Base-by-base conservation (phyloP, 805 yeast genomes). In the Debaryomyces prosopidis region DNA sequence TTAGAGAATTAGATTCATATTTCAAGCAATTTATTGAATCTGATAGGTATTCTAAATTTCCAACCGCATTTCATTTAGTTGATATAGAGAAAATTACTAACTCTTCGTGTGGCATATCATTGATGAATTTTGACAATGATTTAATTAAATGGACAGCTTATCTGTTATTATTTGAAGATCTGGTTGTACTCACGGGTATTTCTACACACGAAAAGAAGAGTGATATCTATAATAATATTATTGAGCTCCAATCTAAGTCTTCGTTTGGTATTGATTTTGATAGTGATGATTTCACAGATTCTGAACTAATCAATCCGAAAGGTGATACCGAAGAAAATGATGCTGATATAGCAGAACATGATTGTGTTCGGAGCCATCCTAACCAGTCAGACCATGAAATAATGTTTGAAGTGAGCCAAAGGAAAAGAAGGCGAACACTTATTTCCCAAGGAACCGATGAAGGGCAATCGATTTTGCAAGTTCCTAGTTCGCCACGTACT, bases 31-130 rank as follows among this genome's bases (percentile, higher is more conserved):
- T 17, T n/a, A 4, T 34, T 18, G 37, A 34, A 19, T 15, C 19
- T 34, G 23, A 34, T 17, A 34, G 15, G 16, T 5, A n/a, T 12
- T 26, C 23, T 2, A 31, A 43, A 2, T 54, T 58, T 27, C 69
- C 69, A 3, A 66, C 74, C 0, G 32, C 55, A 1, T 68, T 62
- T 42, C 60, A 62, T 19, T 41, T 59, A 20, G 59, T 68, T 2
- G 66, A 62, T 33, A 39, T 48, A 17, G 66, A 66, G 16, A 48
- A 52, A 36, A 41, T 35, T n/a, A 9, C 26, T n/a, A 19, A 6
- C 9, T 6, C 38, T 7, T 11, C 19, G 11, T 17, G 26, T 35
- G 38, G 26, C 16, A 16, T 35, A n/a, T 35, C 47, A 34, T 37
- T 55, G 45, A 40, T 60, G 20, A 42, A 50, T n/a, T 51, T 47